Conservation (phyloP, 2,329 filamentous ascomycete genomes). For the Epichloe coenophiala region DNA sequence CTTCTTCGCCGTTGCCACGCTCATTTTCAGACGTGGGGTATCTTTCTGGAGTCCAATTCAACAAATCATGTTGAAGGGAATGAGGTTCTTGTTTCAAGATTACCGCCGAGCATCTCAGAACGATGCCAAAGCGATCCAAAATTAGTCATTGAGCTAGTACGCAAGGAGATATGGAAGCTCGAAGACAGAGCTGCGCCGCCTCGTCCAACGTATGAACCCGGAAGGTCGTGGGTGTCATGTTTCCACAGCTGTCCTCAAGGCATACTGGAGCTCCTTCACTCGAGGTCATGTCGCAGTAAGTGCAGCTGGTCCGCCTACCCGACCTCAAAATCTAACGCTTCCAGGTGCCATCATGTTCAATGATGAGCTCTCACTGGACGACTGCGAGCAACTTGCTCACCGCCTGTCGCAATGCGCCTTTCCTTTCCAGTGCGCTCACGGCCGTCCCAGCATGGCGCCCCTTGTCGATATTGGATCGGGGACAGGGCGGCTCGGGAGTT, state of each 20-base stretch:
- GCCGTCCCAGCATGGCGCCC: slow-evolving; percentile 52
- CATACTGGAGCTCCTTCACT: slow-evolving; percentile 64
- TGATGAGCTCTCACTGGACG: slow-evolving; percentile 42
- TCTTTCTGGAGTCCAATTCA: slow-evolving; percentile 41
- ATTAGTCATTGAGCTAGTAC: slow-evolving; percentile 59
- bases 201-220: neutral
- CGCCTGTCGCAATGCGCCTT: slow-evolving; percentile 51
- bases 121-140: slow-evolving; percentile 61
- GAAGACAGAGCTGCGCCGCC: slow-evolving; percentile 28
- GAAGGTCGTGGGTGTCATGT: slow-evolving; percentile 40
- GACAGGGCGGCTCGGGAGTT: slow-evolving; percentile 12
- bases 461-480: slow-evolving; percentile 36
- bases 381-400: slow-evolving; percentile 45
- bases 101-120: slow-evolving; percentile 64
- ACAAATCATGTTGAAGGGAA: slow-evolving; percentile 19
- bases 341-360: slow-evolving; percentile 72
- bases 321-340: slow-evolving; percentile 4
- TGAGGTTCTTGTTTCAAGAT: slow-evolving; percentile 28
- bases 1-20: slow-evolving; percentile 40
- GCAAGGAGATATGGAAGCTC: slow-evolving; percentile 58
- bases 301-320: neutral
- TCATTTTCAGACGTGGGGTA: slow-evolving; percentile 62
- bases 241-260: slow-evolving; percentile 61
- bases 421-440: slow-evolving; percentile 77
- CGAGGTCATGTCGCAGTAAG: slow-evolving; percentile 58